Evolutionary conservation across 2,329 filamentous ascomycete genomes (phyloP), one percentile per base, ranked within the genome.

Genomic region (Fusarium algeriense): DNA sequence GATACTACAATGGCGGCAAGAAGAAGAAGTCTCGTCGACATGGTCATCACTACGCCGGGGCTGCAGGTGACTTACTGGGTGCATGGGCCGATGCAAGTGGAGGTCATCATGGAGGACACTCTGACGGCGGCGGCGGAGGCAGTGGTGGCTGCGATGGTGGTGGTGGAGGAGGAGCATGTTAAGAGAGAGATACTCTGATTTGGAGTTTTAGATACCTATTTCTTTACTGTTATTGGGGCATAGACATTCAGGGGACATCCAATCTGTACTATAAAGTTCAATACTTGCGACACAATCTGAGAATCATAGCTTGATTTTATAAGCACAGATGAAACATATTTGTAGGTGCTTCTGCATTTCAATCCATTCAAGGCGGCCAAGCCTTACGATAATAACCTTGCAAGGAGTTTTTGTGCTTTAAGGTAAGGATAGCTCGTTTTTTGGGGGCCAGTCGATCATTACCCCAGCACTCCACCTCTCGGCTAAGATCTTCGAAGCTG

Each of bases 101-200:
- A 34, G 28, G 52, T 26, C 52, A 55, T n/a, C 52, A 55, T 26
- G 52, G 38, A 40, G 49, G 49, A 26, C 48, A 50, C 3, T 6
- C 30, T 14, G 37, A 44, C 32, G 52, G 52, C 6, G 52, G 37
- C 8, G 28, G 49, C 4, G 50, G 23, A 13, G 32, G 46, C 17
- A 23, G 23, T 23, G 46, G 46, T 12, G 46, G 46, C 30, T n/a
- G 46, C 11, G 50, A n/a, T 14, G 50, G 40, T 44, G 50, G 37
- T 43, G 40, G 40, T 43, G 50, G 50, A n/a, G 50, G 50, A 43
- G 50, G 50, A 43, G 50, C 35, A 17, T 43, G 50, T 23, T 54
- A 37, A 19, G 28, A 30, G 28, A 28, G 34, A 8, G 14, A 8
- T 5, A n/a, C 11, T 52, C 17, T 5, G 17, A 5, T n/a, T 38